Evolutionary conservation across 2,329 filamentous ascomycete genomes (phyloP), one percentile per base, ranked within the genome.

Genomic region (Knoxdaviesia proteae): DNA sequence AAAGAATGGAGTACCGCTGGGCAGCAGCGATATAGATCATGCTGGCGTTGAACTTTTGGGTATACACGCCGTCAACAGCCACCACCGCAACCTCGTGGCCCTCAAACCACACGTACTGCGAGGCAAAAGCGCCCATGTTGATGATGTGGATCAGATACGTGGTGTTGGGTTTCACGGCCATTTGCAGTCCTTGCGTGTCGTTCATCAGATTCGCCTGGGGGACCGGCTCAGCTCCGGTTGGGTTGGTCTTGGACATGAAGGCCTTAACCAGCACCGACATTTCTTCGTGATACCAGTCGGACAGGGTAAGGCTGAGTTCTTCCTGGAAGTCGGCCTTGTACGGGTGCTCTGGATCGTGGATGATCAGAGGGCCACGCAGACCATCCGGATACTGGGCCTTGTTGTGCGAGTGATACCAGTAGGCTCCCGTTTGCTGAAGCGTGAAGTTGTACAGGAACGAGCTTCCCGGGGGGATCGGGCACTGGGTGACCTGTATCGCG

Each of bases 351-450:
- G 67, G 67, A 51, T 83, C 77, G 41, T 80, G 70, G 20, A 82
- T 62, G 43, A 82, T 68, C 33, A 82, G 57, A 1, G 77, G 67
- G 0, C 68, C 76, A 29, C 77, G 66, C 5, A 81, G 61, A 7
- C 79, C 79, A 53, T 84, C 79, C 2, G 78, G 77, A 47, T 82
- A 83, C 53, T 81, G 77, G 30, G 68, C 74, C 47, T 66, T 64
- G 29, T 67, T 66, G 53, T 84, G 79, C 5, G 74, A 79, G 54
- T 84, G 79, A 49, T 86, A 87, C 81, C 80, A 86, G 56, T 83
- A 86, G 1, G 79, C 82, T 32, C 80, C 81, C 0, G 76, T 67
- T 60, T 83, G 78, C 40, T 73, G 53, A 6, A 38, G 20, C 37
- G 67, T 77, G 53, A 83, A 82, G 54, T 79, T 70, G 56, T 83